Evolutionary conservation across 73 alveolate species (phyloP).

Genomic region (Blepharisma stoltei): DNA sequence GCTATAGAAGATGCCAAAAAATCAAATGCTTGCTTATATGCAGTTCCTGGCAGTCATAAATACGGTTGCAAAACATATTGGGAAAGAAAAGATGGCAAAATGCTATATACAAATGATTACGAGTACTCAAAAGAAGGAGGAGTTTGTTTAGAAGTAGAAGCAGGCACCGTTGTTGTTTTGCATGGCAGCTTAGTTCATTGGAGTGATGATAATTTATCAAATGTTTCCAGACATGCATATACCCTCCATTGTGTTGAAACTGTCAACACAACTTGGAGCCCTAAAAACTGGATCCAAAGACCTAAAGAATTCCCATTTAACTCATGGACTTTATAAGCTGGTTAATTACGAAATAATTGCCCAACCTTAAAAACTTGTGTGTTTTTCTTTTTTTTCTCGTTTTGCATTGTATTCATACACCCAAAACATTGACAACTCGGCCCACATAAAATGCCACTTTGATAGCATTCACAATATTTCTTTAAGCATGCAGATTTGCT

Average conservation of each 20-base stretch:
- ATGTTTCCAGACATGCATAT: slow-evolving; percentile 72
- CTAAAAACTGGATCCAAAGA: slow-evolving; percentile 70
- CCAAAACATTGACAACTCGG: slow-evolving; percentile 23
- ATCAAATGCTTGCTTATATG: slow-evolving; percentile 72
- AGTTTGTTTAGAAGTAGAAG: slow-evolving; percentile 59
- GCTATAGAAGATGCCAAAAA: slow-evolving; percentile 68
- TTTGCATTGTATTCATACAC: neutral
- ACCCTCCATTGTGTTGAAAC: slow-evolving; percentile 75
- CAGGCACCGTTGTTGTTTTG: slow-evolving; percentile 68
- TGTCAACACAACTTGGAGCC: slow-evolving; percentile 40
- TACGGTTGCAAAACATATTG: slow-evolving; percentile 31
- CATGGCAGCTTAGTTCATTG: slow-evolving; percentile 77
- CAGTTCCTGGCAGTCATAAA: slow-evolving; percentile 61
- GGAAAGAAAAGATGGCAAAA: slow-evolving; percentile 30
- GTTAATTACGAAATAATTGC: too few relatives aligned
- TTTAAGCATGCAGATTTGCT: slow-evolving; percentile 24
- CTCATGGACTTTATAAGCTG: neutral
- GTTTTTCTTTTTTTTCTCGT: too few relatives aligned
- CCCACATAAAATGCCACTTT: slow-evolving; percentile 26
- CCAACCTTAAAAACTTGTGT: too few relatives aligned
- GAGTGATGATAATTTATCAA: slow-evolving; percentile 59
- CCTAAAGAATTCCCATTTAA: slow-evolving; percentile 58
- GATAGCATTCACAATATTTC: slow-evolving; percentile 35
- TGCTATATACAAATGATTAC: slow-evolving; percentile 30
- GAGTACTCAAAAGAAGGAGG: slow-evolving; percentile 48